These are phyloP conservation scores for Boechera retrofracta DNA, from an alignment of 345 rosid species.

Conservation along the genomic window DNA sequence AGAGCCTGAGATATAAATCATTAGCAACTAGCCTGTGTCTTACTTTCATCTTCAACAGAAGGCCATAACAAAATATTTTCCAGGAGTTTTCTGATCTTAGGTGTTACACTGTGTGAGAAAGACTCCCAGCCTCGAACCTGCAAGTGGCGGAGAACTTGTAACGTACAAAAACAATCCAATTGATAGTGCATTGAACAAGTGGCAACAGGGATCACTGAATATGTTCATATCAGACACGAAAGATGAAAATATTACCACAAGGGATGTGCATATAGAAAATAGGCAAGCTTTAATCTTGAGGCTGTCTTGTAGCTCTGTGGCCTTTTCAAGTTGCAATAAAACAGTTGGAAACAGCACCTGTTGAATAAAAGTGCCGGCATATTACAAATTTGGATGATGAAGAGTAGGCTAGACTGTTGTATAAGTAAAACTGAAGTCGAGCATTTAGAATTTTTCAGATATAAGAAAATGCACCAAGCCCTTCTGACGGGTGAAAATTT, in stretches of 20 bases:
- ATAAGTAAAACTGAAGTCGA: constrained; percentile 15
- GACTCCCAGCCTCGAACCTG: constrained; percentile 73
- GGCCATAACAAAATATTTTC: constrained; percentile 77
- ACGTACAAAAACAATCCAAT: constrained; percentile 22
- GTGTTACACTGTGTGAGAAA: constrained; percentile 53
- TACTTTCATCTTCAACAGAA: constrained; percentile 80
- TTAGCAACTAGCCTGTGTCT: constrained; percentile 23
- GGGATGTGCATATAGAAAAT: constrained; percentile 81
- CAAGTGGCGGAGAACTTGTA: constrained; percentile 35
- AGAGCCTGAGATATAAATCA: constrained; percentile 23
- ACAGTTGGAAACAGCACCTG: constrained; percentile 82
- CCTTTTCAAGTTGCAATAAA: constrained; percentile 55
- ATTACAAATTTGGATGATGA: constrained; percentile 24
- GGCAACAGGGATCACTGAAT: constrained; percentile 11
- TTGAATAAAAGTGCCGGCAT: constrained; percentile 28
- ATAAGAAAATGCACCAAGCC: constrained; percentile 4
- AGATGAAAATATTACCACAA: constrained; percentile 61
- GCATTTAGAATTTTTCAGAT: constrained; percentile 14
- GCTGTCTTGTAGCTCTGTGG: constrained; percentile 52
- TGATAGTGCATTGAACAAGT: constrained; percentile 27
- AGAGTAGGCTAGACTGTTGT: not conserved
- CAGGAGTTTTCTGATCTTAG: constrained; percentile 57
- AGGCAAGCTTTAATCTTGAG: constrained; percentile 77
- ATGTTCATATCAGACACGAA: constrained; percentile 17
- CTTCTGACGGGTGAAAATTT: constrained; percentile 1